Evolutionary conservation across 2,329 filamentous ascomycete genomes (phyloP), one percentile per base, ranked within the genome.

Genomic region (Esteya vermicola): DNA sequence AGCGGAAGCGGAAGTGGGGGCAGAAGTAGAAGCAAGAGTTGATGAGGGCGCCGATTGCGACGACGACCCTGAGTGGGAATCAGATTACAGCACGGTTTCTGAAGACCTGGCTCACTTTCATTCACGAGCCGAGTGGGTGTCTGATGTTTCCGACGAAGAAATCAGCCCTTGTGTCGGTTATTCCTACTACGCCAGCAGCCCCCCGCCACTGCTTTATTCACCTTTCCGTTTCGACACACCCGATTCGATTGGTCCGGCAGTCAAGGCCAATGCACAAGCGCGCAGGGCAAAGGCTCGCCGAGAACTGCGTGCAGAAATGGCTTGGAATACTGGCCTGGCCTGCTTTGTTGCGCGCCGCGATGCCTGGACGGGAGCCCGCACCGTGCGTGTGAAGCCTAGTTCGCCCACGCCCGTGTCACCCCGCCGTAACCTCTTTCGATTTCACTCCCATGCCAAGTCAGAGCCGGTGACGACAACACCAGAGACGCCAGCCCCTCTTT

Each of bases 241-340:
- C 9, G 65, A 67, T 22, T 58, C 66, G 0, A 58, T 70, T 21
- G 68, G 63, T 2, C 48, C 54, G 2, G 54, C 58, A 8, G 53
- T 69, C 16, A 57, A 62, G 38, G 52, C 60, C 6, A 58, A 60
- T 2, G 54, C 63, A 4, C 54, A 65, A 5, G 66, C 68, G 33
- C 68, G 69, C 42, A 70, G 67, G 44, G 65, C 73, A 27, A 70
- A 67, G 45, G 65, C 72, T 32, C 66, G 76, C 40, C 70, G 66
- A 49, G 70, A 65, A 36, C 54, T 74, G 37, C 69, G 73, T 45
- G 73, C 76, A 41, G 80, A 84, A 61, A 71, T 77, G 61, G 57
- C 64, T 23, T 93, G 82, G 78, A 96, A 95, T 51, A 67, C 79
- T 28, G 89, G 89, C 0, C 57, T 95, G 42, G 72, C 77, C n/a